These are phyloP conservation scores for Mytilinidion resinicola DNA, from an alignment of 495 filamentous ascomycete species.

Conservation along the genomic window DNA sequence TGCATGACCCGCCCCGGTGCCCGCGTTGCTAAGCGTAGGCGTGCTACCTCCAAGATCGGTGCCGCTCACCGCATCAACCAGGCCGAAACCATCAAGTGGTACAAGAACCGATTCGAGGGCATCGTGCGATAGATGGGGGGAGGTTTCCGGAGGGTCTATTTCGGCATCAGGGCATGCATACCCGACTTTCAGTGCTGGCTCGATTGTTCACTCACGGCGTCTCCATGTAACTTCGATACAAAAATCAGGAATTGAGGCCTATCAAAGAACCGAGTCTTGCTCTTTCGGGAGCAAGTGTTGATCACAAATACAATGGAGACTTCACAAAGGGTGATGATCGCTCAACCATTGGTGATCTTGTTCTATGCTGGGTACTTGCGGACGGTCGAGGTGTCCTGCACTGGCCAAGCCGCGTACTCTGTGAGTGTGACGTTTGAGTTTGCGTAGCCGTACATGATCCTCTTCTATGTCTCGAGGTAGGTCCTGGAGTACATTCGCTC, in stretches of 20 bases:
- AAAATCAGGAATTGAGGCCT: conserved; percentile 27
- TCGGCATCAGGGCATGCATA: conserved; percentile 19
- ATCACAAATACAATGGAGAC: conserved; percentile 34
- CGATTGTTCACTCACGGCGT: conserved; percentile 13
- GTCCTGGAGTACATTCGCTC: no score
- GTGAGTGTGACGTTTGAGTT: no score
- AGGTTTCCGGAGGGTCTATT: not conserved
- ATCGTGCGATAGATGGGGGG: conserved; percentile 67
- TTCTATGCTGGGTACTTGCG: not conserved
- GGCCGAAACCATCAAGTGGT: conserved; percentile 95
- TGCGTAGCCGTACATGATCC: no score
- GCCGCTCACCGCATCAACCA: conserved; percentile 85
- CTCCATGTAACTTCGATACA: conserved; percentile 22
- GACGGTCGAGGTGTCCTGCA: no score
- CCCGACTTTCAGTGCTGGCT: conserved; percentile 6
- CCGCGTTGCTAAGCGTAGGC: conserved; percentile 91
- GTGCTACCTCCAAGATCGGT: conserved; percentile 79
- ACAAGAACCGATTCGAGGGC: conserved; percentile 99
- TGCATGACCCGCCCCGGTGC: conserved; percentile 99
- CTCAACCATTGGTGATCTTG: conserved; percentile 35
- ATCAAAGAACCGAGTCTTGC: conserved; percentile 28
- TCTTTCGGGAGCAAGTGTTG: conserved; percentile 19
- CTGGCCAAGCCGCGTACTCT: no score
- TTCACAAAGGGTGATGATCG: conserved; percentile 35
- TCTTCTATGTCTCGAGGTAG: no score